These are phyloP conservation scores for Cystobasidium sp. DNA, from an alignment of 1,284 basidiomycete genomes.

Conservation along the genomic window DNA sequence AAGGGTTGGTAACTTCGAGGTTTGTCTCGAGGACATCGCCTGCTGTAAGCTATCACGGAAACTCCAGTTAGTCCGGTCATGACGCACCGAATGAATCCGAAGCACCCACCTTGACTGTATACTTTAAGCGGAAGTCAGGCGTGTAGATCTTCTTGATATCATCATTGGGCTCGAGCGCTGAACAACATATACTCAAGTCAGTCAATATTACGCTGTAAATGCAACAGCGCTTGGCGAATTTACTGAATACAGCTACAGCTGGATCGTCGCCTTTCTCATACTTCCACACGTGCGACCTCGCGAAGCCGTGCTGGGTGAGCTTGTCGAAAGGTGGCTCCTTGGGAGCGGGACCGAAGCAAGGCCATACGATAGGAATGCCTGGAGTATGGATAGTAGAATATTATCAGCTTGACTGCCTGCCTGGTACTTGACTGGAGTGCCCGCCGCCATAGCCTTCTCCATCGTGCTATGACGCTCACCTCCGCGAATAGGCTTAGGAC, in stretches of 20 bases:
- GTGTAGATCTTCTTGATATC: slow-evolving; percentile 47
- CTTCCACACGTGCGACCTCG: slow-evolving; percentile 50
- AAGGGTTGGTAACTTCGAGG: slow-evolving; percentile 47
- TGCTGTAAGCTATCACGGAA: slow-evolving; percentile 17
- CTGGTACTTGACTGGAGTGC: neutral
- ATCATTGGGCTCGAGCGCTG: slow-evolving; percentile 47
- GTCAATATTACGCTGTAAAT: neutral
- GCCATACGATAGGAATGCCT: slow-evolving; percentile 52
- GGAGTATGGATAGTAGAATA: neutral
- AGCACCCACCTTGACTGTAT: slow-evolving; percentile 52
- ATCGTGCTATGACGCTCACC: slow-evolving; percentile 25
- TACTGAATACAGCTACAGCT: slow-evolving; percentile 51
- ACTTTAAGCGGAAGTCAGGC: slow-evolving; percentile 51
- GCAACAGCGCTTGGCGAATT: neutral
- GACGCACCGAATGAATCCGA: neutral
- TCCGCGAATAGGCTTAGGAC: slow-evolving; percentile 51
- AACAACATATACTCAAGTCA: neutral
- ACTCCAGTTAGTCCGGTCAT: neutral
- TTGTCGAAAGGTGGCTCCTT: slow-evolving; percentile 48
- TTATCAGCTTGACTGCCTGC: neutral
- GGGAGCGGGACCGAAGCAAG: slow-evolving; percentile 53
- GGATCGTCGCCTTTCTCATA: slow-evolving; percentile 44
- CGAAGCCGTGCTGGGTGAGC: slow-evolving; percentile 55
- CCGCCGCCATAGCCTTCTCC: neutral
- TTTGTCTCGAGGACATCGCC: slow-evolving; percentile 44